Conservation (phyloP, 2,329 filamentous ascomycete genomes). For the Colletotrichum destructivum region DNA sequence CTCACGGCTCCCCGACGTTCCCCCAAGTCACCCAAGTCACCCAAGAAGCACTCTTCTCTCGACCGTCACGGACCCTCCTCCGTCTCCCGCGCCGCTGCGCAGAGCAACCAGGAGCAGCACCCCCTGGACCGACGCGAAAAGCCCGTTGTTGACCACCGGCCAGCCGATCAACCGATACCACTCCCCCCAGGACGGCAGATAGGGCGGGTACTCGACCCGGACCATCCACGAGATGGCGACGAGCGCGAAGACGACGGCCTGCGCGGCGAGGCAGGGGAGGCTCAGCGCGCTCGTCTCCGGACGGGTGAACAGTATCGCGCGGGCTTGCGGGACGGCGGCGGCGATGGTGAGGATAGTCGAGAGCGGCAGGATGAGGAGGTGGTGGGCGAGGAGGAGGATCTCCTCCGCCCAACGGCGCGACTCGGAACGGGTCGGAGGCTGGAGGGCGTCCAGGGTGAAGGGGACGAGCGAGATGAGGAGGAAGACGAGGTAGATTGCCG, state of each 20-base stretch:
- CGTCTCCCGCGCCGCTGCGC: background rate
- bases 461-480: slow-evolving; percentile 10
- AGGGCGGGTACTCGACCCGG: slow-evolving; percentile 2
- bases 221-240: slow-evolving; percentile 21
- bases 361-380: background rate
- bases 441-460: background rate
- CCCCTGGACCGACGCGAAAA: background rate
- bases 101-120: background rate
- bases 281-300: background rate
- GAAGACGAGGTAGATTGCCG: background rate
- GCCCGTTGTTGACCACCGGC: slow-evolving; percentile 22
- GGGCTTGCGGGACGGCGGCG: background rate
- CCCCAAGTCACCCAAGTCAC: background rate
- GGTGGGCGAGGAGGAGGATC: background rate
- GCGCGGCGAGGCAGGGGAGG: slow-evolving; percentile 1
- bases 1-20: background rate
- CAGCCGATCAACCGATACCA: slow-evolving; percentile 34
- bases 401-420: background rate
- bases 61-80: accelerated
- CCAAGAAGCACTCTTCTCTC: slow-evolving; percentile 15
- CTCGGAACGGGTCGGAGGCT: background rate
- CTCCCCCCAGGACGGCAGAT: slow-evolving; percentile 5
- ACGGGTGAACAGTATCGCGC: background rate
- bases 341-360: background rate
- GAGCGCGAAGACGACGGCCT: slow-evolving; percentile 4